Conservation (phyloP, 345 rosid species). For the Lagerstroemia speciosa region DNA sequence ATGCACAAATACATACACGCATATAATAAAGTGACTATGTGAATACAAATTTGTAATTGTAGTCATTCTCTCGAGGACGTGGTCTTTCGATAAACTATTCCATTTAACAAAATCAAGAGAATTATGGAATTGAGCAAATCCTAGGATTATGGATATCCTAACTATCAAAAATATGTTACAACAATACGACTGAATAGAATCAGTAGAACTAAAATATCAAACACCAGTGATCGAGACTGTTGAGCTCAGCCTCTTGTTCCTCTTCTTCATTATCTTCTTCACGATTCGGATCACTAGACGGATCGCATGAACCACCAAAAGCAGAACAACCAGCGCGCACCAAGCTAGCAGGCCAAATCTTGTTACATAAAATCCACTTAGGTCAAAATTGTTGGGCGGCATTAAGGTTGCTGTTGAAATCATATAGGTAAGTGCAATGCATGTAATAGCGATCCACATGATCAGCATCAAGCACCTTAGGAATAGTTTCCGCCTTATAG, state of each 20-base stretch:
- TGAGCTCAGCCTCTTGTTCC: background rate
- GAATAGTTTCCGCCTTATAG: background rate
- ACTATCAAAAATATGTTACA: too few relatives aligned
- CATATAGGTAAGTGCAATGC: background rate
- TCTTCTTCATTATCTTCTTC: background rate
- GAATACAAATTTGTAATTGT: too few relatives aligned
- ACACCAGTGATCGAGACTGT: background rate
- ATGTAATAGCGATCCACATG: background rate
- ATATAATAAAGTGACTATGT: too few relatives aligned
- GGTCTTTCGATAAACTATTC: too few relatives aligned
- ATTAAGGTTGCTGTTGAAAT: background rate
- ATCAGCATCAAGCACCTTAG: background rate
- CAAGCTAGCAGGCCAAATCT: background rate
- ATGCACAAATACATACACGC: too few relatives aligned
- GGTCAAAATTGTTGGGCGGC: background rate
- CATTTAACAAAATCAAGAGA: too few relatives aligned
- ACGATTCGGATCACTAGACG: background rate
- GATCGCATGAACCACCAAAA: background rate
- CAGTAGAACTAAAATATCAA: too few relatives aligned
- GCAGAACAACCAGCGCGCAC: background rate
- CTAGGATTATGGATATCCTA: too few relatives aligned
- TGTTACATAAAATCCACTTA: too few relatives aligned
- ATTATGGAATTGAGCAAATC: too few relatives aligned
- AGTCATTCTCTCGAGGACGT: too few relatives aligned
- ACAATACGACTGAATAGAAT: too few relatives aligned